Evolutionary conservation across 495 filamentous ascomycete species (phyloP).

Genomic region (Daldinia childiae): DNA sequence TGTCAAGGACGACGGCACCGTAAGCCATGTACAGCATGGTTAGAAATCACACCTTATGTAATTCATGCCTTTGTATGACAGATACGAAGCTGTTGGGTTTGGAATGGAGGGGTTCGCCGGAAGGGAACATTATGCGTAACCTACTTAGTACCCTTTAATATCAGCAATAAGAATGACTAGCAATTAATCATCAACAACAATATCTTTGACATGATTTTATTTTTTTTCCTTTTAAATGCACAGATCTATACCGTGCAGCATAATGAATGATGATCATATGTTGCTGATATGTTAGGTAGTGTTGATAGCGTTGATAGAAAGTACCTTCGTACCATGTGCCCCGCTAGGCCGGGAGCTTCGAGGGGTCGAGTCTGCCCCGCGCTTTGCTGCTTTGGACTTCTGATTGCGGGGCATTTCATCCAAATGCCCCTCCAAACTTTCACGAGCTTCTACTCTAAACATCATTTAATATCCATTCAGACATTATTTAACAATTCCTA

Average conservation of each 20-base stretch:
- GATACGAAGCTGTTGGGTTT: neutral
- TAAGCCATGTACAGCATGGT: constrained; percentile 72
- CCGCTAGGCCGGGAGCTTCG: constrained; percentile 24
- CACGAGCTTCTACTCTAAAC: constrained; percentile 38
- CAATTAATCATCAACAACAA: neutral
- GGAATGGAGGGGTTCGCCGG: neutral
- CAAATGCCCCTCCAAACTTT: constrained; percentile 49
- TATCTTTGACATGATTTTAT: neutral
- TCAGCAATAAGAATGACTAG: neutral
- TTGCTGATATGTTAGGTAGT: neutral
- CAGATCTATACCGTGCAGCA: neutral
- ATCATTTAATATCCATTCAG: neutral
- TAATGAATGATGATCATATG: neutral
- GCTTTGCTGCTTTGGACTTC: constrained; percentile 9
- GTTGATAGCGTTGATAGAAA: neutral
- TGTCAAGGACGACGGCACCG: constrained; percentile 74
- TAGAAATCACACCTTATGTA: constrained; percentile 42
- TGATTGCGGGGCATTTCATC: constrained; percentile 34
- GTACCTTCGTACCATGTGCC: constrained; percentile 28
- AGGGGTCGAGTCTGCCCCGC: constrained; percentile 37
- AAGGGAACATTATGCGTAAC: neutral
- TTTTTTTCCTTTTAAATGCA: neutral
- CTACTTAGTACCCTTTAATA: neutral
- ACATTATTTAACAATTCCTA: neutral
- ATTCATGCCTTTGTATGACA: neutral